Evolutionary conservation across 306 rosid species (phyloP), one percentile per base, ranked within the genome.

Genomic region (Oxytropis ochrocephala): DNA sequence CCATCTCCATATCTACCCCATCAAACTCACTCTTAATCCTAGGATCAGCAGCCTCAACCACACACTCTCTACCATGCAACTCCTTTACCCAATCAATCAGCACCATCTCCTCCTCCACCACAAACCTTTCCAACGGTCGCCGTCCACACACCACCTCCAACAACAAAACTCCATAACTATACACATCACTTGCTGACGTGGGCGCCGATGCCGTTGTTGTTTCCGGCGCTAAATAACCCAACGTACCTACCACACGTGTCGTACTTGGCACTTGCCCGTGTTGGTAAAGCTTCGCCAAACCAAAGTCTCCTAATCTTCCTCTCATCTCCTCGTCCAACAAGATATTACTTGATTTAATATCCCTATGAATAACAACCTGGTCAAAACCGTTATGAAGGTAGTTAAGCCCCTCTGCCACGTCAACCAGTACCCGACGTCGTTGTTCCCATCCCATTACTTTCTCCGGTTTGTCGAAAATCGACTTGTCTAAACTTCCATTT

Each of bases 321-420:
- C 94, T 42, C 98, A 90, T 90, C 0, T 94, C 96, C 0, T 80
- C 62, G 42, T 88, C 98, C 69, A 94, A 49, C 35, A 94, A 72
- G 7, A 94, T 83, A 42, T 94, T 94, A 69, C 98, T 84, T 0
- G 98, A 90, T 38, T 94, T 94, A 0, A 94, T 69, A 66, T 94
- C 98, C 52, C 98, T 72, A 52, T 94, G 98, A 48, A 94, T 81
- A 12, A 94, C 98, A 44, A 88, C 84, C 56, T 90, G 89, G 60
- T 94, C 96, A 96, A 96, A 94, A 4, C 98, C 97, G 1, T 87
- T 84, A 78, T 94, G 98, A 32, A 94, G 89, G 38, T 94, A 94
- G 77, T 80, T 82, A 29, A 94, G 63, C 5, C 96, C 98, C 60
- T 94, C 98, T 0, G 96, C 98, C 7, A 94, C 96, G 38, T 94